phyloP scores from a whole-genome alignment of 2,329 filamentous ascomycete species.

The Mycosphaerella arachidis region DNA sequence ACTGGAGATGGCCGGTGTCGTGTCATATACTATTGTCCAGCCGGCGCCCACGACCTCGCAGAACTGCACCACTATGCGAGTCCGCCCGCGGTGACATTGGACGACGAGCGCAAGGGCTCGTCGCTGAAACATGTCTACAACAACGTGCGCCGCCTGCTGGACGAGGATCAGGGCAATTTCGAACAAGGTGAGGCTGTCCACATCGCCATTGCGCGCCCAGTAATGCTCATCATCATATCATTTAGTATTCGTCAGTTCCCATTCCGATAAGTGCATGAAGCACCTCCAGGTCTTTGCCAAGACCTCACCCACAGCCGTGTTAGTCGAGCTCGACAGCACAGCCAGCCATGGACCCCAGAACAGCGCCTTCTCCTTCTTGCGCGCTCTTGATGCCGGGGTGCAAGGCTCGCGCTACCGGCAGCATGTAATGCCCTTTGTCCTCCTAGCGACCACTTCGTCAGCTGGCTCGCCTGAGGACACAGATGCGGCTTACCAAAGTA shows the following conservation, averaged over 20 bases:
- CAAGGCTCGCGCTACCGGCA: conserved; percentile 25
- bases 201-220: background rate
- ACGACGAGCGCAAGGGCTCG: conserved; percentile 5
- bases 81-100: conserved; percentile 13
- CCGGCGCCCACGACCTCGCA: conserved; percentile 19
- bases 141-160: conserved; percentile 30
- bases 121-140: conserved; percentile 21
- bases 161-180: conserved; percentile 31
- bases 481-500: conserved; percentile 18
- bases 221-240: conserved; percentile 10
- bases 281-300: conserved; percentile 25
- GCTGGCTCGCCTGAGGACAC: conserved; percentile 2
- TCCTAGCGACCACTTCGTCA: conserved; percentile 13
- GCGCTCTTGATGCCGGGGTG: conserved; percentile 21
- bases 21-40: conserved; percentile 32
- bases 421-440: conserved; percentile 30
- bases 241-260: conserved; percentile 30
- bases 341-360: conserved; percentile 7
- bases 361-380: conserved; percentile 22
- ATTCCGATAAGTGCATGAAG: conserved; percentile 23
- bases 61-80: conserved; percentile 21
- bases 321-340: conserved; percentile 24
- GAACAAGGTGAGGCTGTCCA: conserved; percentile 25
- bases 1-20: conserved; percentile 25
- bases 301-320: conserved; percentile 23